Base-by-base conservation (phyloP, 2,329 filamentous ascomycete species). In the Acephala macrosclerotiorum region DNA sequence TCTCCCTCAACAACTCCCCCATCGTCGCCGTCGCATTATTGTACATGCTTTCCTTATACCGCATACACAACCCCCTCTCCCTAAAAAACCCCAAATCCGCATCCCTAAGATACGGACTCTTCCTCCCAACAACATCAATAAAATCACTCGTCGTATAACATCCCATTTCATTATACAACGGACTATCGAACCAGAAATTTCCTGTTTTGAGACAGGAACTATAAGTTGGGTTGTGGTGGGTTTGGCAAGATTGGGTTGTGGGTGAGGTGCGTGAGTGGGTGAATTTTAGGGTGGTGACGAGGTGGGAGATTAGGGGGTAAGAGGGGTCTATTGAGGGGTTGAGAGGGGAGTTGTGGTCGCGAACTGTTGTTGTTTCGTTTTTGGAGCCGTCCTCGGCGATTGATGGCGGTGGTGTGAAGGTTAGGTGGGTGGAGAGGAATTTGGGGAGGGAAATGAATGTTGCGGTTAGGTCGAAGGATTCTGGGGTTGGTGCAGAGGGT, bases 131-230 rank as follows among this genome's bases (percentile, higher is more conserved):
- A 14, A 42, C 5, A 3, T 26, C 33, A 1, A 66, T 26, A 4
- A 66, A 20, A n/a, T 22, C 36, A 25, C 53, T 58, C 11, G 61
- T 66, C 9, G 60, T 58, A 36, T 66, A 66, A 38, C 65, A 66
- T 6, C 65, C 65, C 51, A 58, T 42, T 35, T 66, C 65, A 12
- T 61, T 33, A 42, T 33, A 55, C 14, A 58, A 20, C 16, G 56
- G 60, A 22, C 56, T 61, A 47, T 66, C 65, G 29, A 66, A 63
- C 65, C 65, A 66, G 51, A 66, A 66, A 49, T 60, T 61, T 14
- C 65, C 65, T 1, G 57, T 66, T 26, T 58, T 58, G 3, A 63
- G 49, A 47, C 65, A 66, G 18, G 57, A 57, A 2, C 14, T 58
- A 22, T 63, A 66, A 7, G 65, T 20, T 22, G 65, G 65, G 14